These are phyloP conservation scores for Pneumocystis carinii DNA, from an alignment of 1,139 yeast species.

Conservation along the genomic window DNA sequence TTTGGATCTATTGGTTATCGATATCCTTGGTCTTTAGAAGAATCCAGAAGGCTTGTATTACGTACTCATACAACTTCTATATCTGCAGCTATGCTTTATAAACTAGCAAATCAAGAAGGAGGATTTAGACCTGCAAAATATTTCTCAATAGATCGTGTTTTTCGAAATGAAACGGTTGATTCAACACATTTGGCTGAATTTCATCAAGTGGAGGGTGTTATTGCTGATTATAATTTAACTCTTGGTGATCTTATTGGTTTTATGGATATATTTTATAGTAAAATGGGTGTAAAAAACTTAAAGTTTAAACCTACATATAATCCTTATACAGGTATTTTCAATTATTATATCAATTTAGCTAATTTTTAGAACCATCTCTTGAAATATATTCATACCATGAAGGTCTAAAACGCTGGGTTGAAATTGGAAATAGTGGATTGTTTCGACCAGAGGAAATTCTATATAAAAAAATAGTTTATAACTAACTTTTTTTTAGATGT, in stretches of 20 bases:
- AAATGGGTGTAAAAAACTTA: conserved; percentile 50
- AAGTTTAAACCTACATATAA: background rate
- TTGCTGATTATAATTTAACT: conserved; percentile 90
- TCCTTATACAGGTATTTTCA: conserved; percentile 51
- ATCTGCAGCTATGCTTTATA: conserved; percentile 72
- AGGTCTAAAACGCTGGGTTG: conserved; percentile 94
- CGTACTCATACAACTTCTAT: conserved; percentile 97
- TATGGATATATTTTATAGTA: conserved; percentile 92
- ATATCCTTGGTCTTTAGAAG: conserved; percentile 91
- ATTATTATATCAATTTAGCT: conserved; percentile 98
- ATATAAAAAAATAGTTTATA: background rate
- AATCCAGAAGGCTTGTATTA: conserved; percentile 76
- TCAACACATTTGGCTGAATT: conserved; percentile 99
- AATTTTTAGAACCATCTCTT: conserved; percentile 97
- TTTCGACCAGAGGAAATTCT: conserved; percentile 66
- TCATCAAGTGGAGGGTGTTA: conserved; percentile 98
- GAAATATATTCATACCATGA: conserved; percentile 96
- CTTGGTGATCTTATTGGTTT: conserved; percentile 94
- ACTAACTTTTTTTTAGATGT: conserved; percentile 36
- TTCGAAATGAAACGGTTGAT: conserved; percentile 98
- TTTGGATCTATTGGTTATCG: conserved; percentile 95
- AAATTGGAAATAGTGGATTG: conserved; percentile 98
- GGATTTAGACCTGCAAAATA: conserved; percentile 58
- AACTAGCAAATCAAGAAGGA: conserved; percentile 68
- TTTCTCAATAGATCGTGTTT: conserved; percentile 93